A percentile compares a stretch with the other conserved stretches of the same genome.
Conservation (phyloP, 2,329 filamentous ascomycete genomes). For the Passalora sequoiae region DNA sequence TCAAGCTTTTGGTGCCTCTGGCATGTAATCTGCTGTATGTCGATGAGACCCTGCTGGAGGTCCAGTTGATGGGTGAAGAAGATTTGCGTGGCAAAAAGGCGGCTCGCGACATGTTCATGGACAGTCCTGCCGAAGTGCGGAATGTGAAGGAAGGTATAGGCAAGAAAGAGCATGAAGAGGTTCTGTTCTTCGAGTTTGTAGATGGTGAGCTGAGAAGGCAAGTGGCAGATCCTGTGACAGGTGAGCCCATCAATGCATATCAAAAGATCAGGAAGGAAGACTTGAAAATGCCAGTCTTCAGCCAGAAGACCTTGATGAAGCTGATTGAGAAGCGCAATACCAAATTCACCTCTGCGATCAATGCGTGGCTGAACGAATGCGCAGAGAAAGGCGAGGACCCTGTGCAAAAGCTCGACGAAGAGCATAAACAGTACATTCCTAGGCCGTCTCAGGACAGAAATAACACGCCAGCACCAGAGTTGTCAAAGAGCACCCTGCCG, state of each 20-base stretch:
- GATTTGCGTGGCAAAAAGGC: slow-evolving; percentile 57
- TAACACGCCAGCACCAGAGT: slow-evolving; percentile 39
- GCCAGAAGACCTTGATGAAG: slow-evolving; percentile 83
- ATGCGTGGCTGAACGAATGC: slow-evolving; percentile 71
- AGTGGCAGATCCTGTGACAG: slow-evolving; percentile 65
- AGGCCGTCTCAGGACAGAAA: slow-evolving; percentile 45
- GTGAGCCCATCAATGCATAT: slow-evolving; percentile 63
- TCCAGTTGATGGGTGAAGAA: slow-evolving; percentile 68
- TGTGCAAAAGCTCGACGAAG: slow-evolving; percentile 56
- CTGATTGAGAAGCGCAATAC: slow-evolving; percentile 84
- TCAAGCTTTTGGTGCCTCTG: slow-evolving; percentile 70
- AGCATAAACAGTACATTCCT: slow-evolving; percentile 60
- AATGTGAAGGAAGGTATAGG: slow-evolving; percentile 33
- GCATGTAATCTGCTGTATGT: slow-evolving; percentile 82
- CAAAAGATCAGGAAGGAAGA: slow-evolving; percentile 70
- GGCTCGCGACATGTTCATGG: slow-evolving; percentile 48
- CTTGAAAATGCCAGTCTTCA: slow-evolving; percentile 85
- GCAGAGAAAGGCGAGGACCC: slow-evolving; percentile 61
- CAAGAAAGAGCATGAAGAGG: slow-evolving; percentile 49
- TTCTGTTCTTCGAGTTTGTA: slow-evolving; percentile 85
- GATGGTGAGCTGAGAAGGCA: slow-evolving; percentile 86
- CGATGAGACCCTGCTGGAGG: slow-evolving; percentile 74
- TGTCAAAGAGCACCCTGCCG: slow-evolving; percentile 49
- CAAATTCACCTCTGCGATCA: slow-evolving; percentile 74
- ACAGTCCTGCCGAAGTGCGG: slow-evolving; percentile 31